phyloP scores from a whole-genome alignment of 2,329 filamentous ascomycete species.

The Monilinia fructigena region DNA sequence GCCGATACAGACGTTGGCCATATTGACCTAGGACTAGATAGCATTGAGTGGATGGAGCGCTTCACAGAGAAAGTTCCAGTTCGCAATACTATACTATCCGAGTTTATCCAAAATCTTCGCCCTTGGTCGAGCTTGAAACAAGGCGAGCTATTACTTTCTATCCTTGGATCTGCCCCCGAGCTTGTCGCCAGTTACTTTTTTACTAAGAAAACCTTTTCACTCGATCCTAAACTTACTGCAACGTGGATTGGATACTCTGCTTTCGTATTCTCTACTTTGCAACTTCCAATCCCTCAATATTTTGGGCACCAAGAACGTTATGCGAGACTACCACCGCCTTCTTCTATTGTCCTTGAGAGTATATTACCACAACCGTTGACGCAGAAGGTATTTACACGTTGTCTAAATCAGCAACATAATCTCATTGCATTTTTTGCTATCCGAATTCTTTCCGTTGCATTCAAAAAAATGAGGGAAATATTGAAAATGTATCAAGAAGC shows the following conservation, averaged over 20 bases:
- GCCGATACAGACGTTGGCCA: constrained; percentile 47
- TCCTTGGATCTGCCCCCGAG: constrained; percentile 81
- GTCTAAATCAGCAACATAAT: constrained; percentile 74
- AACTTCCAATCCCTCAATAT: constrained; percentile 67
- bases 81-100: constrained; percentile 74
- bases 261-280: constrained; percentile 79
- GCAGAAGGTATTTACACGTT: constrained; percentile 75
- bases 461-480: constrained; percentile 68
- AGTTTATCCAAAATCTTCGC: constrained; percentile 74
- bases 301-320: constrained; percentile 67
- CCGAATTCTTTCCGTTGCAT: constrained; percentile 72
- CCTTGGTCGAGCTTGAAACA: constrained; percentile 82
- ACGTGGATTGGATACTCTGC: constrained; percentile 95
- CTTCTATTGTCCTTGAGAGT: constrained; percentile 77
- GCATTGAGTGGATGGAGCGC: constrained; percentile 66
- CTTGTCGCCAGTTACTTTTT: constrained; percentile 85
- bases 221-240: constrained; percentile 87
- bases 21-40: constrained; percentile 66
- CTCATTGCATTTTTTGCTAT: constrained; percentile 83
- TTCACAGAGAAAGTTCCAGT: constrained; percentile 68
- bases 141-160: constrained; percentile 74
- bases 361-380: constrained; percentile 80
- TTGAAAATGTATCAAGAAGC: constrained; percentile 45
- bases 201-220: constrained; percentile 74
- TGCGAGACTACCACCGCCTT: constrained; percentile 70